These are phyloP conservation scores for Aspergillus steynii DNA, from an alignment of 495 filamentous ascomycete species.

Conservation along the genomic window DNA sequence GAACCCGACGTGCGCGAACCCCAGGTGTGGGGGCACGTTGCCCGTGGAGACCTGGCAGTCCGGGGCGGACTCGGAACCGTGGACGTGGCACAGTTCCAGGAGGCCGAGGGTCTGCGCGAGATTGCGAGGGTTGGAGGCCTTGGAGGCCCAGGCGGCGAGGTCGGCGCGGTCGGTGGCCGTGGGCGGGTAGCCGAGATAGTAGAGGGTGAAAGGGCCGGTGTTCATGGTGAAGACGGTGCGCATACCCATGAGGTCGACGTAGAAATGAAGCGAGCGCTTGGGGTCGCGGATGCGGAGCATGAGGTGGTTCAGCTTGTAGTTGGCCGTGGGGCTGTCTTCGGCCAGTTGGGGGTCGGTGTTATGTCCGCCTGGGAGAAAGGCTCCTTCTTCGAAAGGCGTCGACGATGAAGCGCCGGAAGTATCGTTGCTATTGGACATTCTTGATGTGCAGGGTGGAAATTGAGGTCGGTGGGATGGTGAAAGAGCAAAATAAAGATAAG, in stretches of 20 bases:
- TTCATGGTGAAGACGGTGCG: slow-evolving; percentile 49
- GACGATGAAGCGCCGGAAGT: not conserved
- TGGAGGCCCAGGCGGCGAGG: slow-evolving; percentile 26
- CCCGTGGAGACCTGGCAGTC: slow-evolving; percentile 25
- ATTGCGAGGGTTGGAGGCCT: slow-evolving; percentile 23
- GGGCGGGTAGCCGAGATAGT: slow-evolving; percentile 44
- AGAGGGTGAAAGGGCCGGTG: slow-evolving; percentile 44
- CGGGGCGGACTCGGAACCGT: slow-evolving; percentile 29
- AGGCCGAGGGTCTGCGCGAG: slow-evolving; percentile 34
- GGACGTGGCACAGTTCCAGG: slow-evolving; percentile 39
- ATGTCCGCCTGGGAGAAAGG: slow-evolving; percentile 33
- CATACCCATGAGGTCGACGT: slow-evolving; percentile 49
- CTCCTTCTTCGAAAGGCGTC: slow-evolving; percentile 11
- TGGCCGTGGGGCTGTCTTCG: slow-evolving; percentile 31
- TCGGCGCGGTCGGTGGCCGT: slow-evolving; percentile 22
- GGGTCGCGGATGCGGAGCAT: slow-evolving; percentile 44
- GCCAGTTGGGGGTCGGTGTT: slow-evolving; percentile 31
- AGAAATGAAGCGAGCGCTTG: slow-evolving; percentile 42
- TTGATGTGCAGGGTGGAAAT: not conserved
- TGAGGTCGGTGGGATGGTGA: not conserved
- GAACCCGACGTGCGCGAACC: slow-evolving; percentile 43
- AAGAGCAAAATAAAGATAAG: not conserved
- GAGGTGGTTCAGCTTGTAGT: slow-evolving; percentile 49
- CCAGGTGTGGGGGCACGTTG: slow-evolving; percentile 35
- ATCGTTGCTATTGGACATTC: not conserved